phyloP scores from a whole-genome alignment of 768 basidiomycete species.

The Suillus plorans region DNA sequence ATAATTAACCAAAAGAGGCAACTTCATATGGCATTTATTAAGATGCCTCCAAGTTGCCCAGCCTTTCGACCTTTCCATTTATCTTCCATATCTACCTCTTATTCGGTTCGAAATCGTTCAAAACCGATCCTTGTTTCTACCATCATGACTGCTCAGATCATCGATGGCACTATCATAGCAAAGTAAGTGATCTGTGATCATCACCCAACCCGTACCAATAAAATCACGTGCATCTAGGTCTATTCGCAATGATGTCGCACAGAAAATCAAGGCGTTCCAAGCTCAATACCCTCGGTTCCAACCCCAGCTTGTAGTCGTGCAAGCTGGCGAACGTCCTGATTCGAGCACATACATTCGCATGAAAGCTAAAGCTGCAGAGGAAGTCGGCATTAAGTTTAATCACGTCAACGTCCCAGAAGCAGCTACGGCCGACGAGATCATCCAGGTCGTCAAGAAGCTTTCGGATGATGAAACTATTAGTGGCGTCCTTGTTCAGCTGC shows the following conservation, averaged over 20 bases:
- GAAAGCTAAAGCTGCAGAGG: conserved; percentile 94
- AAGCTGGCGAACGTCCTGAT: conserved; percentile 90
- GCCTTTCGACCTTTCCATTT: conserved; percentile 1
- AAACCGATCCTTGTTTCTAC: conserved; percentile 13
- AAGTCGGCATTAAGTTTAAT: conserved; percentile 86
- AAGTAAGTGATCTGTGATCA: conserved; percentile 51
- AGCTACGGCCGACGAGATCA: conserved; percentile 71
- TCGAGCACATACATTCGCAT: conserved; percentile 93
- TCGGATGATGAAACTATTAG: conserved; percentile 81
- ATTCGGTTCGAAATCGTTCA: conserved; percentile 3
- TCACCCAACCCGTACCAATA: conserved; percentile 9
- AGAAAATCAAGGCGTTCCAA: conserved; percentile 63
- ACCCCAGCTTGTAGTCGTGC: conserved; percentile 88
- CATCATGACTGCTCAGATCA: conserved; percentile 52
- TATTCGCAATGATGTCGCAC: conserved; percentile 74
- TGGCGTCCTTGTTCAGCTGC: conserved; percentile 94
- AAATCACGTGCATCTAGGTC: conserved; percentile 49
- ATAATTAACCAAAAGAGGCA: conserved; percentile 7
- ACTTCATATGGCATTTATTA: conserved; percentile 7
- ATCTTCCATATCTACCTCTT: conserved; percentile 8
- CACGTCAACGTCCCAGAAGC: conserved; percentile 75
- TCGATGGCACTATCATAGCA: conserved; percentile 84
- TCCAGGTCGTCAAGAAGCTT: conserved; percentile 74
- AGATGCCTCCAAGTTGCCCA: not conserved
- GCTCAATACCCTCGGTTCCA: conserved; percentile 81